Base-by-base conservation (phyloP, 108 stramenopile species). In the Conticribra weissflogii region DNA sequence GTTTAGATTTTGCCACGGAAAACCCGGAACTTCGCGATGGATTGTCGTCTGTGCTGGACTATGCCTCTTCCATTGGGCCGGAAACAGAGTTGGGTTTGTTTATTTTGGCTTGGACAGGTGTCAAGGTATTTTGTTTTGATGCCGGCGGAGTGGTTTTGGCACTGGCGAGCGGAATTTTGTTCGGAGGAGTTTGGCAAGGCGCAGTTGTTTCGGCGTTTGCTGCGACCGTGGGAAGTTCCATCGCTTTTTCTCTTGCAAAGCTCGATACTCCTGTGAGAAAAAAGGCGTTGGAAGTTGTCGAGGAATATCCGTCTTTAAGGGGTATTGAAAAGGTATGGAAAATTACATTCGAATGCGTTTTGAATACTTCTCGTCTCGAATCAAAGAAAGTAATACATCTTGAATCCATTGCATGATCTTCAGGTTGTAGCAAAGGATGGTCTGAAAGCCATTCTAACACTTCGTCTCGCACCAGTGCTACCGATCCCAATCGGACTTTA, bases 401-500 rank as follows among this genome's bases (percentile, higher is more conserved):
- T n/a, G n/a, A n/a, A n/a, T n/a, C n/a, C n/a, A n/a, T n/a, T n/a
- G n/a, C n/a, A n/a, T n/a, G n/a, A n/a, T n/a, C n/a, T n/a, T n/a
- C n/a, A 65, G 63, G 63, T 65, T 17, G 96, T 96, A 9, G 90
- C 93, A 19, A 80, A 88, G 56, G 93, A 96, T 66, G 96, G 92
- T 14, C 72, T 97, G 22, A 94, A 96, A 81, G 93, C 97, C 5
- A 93, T 98, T 34, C 66, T 98, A 58, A 97, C 95, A 8, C 68
- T 97, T 14, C 84, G 97, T 51, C 78, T 98, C 56, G 95, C 97
- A 24, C 96, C 96, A 12, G 76, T 98, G 27, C 67, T 98, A 51
- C 97, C 96, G 9, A 96, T 98, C 55, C 97, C 97, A 9, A 81
- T 97, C 19, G 97, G 96, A 25, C 61, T 90, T 61, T 98, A 98